A percentile compares a stretch with the other conserved stretches of the same genome.
Evolutionary conservation across 768 basidiomycete genomes (phyloP).

Genomic region (Cystofilobasidium capitatum): DNA sequence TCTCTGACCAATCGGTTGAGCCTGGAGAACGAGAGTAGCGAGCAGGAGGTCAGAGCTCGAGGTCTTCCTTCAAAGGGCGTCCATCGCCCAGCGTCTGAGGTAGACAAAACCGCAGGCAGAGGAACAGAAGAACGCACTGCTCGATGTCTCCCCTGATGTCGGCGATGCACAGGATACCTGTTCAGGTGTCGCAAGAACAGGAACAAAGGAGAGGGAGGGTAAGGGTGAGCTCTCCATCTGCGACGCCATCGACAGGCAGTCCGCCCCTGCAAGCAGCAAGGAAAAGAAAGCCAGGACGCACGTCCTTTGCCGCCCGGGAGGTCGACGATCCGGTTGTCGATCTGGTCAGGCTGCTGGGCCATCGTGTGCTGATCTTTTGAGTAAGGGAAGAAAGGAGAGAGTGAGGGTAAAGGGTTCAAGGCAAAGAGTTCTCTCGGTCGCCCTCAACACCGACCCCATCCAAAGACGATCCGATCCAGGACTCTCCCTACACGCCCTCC

Average conservation of each 20-base stretch:
- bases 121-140: constrained; percentile 23
- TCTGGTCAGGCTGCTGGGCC: neutral
- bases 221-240: neutral
- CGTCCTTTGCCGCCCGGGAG: neutral
- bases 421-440: neutral
- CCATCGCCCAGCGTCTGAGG: constrained; percentile 46
- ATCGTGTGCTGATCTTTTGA: neutral
- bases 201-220: no score
- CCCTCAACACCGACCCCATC: neutral
- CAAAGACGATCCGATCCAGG: neutral
- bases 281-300: neutral
- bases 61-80: no score
- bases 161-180: constrained; percentile 79
- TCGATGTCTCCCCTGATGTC: constrained; percentile 48
- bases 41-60: neutral
- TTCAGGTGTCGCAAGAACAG: no score
- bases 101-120: neutral
- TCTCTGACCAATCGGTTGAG: constrained; percentile 86
- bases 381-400: no score
- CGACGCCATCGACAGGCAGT: neutral
- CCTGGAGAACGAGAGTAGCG: no score
- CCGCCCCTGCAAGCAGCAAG: neutral
- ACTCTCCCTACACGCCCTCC: neutral
- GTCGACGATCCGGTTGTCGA: neutral
- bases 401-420: neutral